These are phyloP conservation scores for Macrotyloma uniflorum DNA, from an alignment of 306 rosid genomes.

Conservation along the genomic window DNA sequence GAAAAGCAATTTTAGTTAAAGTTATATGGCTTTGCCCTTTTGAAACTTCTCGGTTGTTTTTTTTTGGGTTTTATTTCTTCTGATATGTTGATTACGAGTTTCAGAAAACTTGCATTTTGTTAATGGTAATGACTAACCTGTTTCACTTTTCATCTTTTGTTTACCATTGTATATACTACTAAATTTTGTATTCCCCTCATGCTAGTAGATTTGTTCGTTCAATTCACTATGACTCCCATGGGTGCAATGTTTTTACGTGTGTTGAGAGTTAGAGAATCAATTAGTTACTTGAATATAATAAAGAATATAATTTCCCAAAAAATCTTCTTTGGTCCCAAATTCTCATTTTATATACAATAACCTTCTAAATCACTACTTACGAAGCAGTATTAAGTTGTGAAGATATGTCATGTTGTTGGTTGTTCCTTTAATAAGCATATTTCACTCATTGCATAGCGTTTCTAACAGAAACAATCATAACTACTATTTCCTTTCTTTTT, in stretches of 20 bases:
- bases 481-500: constrained; percentile 13
- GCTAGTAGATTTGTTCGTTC: constrained; percentile 13
- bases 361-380: not conserved
- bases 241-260: not conserved
- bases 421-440: constrained; percentile 17
- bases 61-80: constrained; percentile 1
- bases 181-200: constrained; percentile 7
- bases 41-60: constrained; percentile 12
- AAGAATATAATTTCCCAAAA: not conserved
- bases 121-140: not conserved
- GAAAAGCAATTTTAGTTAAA: constrained; percentile 10
- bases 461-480: constrained; percentile 7
- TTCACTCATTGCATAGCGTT: constrained; percentile 29
- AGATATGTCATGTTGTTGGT: not conserved
- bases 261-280: not conserved
- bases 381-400: not conserved
- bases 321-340: not conserved
- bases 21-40: not conserved
- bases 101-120: constrained; percentile 4
- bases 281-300: not conserved
- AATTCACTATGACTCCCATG: constrained; percentile 4
- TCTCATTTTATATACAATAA: not conserved
- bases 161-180: constrained; percentile 15
- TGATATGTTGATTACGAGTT: not conserved
- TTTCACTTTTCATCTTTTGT: constrained; percentile 5